Percentiles rank a stretch among this genome's conserved stretches.
Conservation (phyloP, 768 basidiomycete species). For the Collybia mongolica region DNA sequence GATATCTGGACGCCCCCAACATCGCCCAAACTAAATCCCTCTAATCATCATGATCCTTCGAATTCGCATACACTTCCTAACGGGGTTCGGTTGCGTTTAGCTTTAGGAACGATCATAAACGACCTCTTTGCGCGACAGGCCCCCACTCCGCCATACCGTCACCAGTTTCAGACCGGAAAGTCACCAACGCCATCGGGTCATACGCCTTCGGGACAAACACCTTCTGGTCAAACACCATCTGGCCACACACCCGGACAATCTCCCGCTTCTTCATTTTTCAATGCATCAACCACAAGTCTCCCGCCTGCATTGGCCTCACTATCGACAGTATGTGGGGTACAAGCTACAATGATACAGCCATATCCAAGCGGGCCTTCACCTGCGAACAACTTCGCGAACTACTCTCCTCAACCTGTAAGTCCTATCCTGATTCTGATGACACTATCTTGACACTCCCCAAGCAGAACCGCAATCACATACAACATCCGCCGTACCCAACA, state of each 20-base stretch:
- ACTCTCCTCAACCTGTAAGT: slow-evolving; percentile 12
- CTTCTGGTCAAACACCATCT: slow-evolving; percentile 3
- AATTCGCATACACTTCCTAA: slow-evolving; percentile 73
- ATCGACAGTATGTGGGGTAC: slow-evolving; percentile 19
- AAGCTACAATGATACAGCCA: background rate
- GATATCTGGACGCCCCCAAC: slow-evolving; percentile 51
- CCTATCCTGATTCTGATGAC: background rate
- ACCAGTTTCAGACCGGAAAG: slow-evolving; percentile 23
- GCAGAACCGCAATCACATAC: slow-evolving; percentile 2
- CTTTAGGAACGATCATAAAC: slow-evolving; percentile 75
- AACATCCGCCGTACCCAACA: slow-evolving; percentile 18
- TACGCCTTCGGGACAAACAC: background rate
- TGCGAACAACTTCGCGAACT: slow-evolving; percentile 15
- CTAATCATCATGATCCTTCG: slow-evolving; percentile 22
- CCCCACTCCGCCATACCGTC: slow-evolving; percentile 48
- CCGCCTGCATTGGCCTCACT: slow-evolving; percentile 22
- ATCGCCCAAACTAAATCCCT: slow-evolving; percentile 42
- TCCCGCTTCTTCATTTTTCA: slow-evolving; percentile 20
- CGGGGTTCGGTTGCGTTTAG: slow-evolving; percentile 75
- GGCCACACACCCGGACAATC: slow-evolving; percentile 15
- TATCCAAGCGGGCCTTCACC: slow-evolving; percentile 16
- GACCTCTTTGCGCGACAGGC: slow-evolving; percentile 77
- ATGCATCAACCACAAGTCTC: slow-evolving; percentile 12
- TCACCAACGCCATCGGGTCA: slow-evolving; percentile 1
- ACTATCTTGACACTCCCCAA: slow-evolving; percentile 6